Conservation (phyloP, 495 filamentous ascomycete genomes). For the Neohortaea acidophila region DNA sequence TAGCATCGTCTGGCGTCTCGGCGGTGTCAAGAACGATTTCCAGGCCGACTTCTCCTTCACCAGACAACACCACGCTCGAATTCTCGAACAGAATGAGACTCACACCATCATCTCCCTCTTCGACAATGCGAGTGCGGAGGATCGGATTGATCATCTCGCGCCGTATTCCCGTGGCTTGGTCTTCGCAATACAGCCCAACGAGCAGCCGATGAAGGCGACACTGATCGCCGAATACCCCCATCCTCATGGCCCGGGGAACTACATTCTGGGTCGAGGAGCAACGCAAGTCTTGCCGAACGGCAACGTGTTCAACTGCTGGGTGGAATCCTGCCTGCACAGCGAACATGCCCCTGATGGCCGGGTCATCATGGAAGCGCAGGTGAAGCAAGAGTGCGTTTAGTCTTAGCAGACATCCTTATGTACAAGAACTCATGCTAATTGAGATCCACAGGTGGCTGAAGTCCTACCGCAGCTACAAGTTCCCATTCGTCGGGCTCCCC, state of each 20-base stretch:
- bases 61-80: conserved; percentile 22
- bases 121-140: conserved; percentile 20
- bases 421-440: no score
- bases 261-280: conserved; percentile 10
- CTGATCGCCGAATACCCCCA: background rate
- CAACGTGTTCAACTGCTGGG: conserved; percentile 16
- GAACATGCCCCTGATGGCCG: conserved; percentile 8
- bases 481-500: conserved; percentile 13
- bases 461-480: conserved; percentile 17
- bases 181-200: background rate
- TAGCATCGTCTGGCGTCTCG: conserved; percentile 12
- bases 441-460: background rate
- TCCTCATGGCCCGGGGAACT: conserved; percentile 10
- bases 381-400: background rate
- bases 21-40: conserved; percentile 1
- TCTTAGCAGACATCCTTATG: background rate
- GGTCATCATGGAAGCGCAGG: conserved; percentile 3
- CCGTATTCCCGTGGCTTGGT: conserved; percentile 10
- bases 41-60: conserved; percentile 10
- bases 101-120: conserved; percentile 18
- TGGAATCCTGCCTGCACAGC: conserved; percentile 13
- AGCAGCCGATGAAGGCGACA: background rate
- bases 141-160: no score
- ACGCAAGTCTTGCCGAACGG: conserved; percentile 17
- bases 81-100: background rate